A percentile compares a stretch with the other conserved stretches of the same genome.
Conservation (phyloP, 2,329 filamentous ascomycete genomes). For the Penicillium olsonii region DNA sequence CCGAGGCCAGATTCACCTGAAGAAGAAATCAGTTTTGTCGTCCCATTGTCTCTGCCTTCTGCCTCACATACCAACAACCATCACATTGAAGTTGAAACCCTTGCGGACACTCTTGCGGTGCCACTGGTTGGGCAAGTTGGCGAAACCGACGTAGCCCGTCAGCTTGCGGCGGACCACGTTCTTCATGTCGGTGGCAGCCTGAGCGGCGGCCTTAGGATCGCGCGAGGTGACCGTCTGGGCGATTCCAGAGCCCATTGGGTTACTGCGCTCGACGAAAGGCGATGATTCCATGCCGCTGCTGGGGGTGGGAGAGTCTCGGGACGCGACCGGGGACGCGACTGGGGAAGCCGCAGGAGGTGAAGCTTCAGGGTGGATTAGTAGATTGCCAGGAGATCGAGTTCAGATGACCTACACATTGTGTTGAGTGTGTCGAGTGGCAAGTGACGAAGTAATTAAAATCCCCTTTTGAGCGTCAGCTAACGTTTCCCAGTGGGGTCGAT, state of each 20-base stretch:
- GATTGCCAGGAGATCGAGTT: constrained; percentile 10
- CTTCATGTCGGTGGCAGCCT: constrained; percentile 69
- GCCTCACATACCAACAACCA: constrained; percentile 91
- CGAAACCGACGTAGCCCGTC: constrained; percentile 97
- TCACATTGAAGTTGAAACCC: constrained; percentile 99
- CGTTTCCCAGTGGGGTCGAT: constrained; percentile 13
- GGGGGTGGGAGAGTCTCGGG: constrained; percentile 41
- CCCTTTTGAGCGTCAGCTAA: constrained; percentile 27
- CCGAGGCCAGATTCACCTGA: constrained; percentile 97
- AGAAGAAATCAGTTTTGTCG: constrained; percentile 4
- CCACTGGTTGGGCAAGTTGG: constrained; percentile 99
- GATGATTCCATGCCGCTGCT: constrained; percentile 56
- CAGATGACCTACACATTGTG: constrained; percentile 42
- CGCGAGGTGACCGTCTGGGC: constrained; percentile 65
- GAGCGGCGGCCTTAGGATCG: constrained; percentile 60
- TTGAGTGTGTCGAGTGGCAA: constrained; percentile 26
- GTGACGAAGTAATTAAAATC: constrained; percentile 26
- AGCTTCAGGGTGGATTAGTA: constrained; percentile 33
- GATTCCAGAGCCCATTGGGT: constrained; percentile 55
- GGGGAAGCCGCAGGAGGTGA: constrained; percentile 35
- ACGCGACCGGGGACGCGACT: constrained; percentile 35
- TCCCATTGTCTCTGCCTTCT: background rate
- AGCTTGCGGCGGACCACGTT: constrained; percentile 99
- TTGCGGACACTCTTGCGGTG: constrained; percentile 99
- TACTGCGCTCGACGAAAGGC: constrained; percentile 60